Evolutionary conservation across 768 basidiomycete genomes (phyloP).

Genomic region (Pulveroboletus sp.): DNA sequence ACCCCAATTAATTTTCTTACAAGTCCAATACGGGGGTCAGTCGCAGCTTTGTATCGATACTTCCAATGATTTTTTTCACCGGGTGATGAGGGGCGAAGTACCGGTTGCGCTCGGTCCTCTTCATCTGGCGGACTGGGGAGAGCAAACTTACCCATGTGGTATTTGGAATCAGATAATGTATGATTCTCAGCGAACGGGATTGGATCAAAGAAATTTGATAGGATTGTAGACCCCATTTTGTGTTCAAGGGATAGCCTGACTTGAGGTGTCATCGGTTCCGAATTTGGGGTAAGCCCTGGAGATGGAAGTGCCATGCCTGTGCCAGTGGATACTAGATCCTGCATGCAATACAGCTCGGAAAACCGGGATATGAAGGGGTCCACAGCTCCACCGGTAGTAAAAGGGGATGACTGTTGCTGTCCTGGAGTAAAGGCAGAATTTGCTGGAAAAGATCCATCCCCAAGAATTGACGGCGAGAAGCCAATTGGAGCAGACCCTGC

Average conservation of each 20-base stretch:
- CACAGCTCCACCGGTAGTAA: constrained; percentile 24
- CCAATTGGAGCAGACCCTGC: constrained; percentile 31
- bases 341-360: constrained; percentile 20
- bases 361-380: constrained; percentile 19
- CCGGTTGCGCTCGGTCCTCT: constrained; percentile 32
- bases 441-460: constrained; percentile 25
- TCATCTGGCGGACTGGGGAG: constrained; percentile 61
- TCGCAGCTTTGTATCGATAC: constrained; percentile 50
- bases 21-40: constrained; percentile 69
- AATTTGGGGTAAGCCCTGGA: constrained; percentile 46
- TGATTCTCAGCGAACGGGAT: constrained; percentile 70
- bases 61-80: constrained; percentile 39
- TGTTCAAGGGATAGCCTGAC: constrained; percentile 40
- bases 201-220: constrained; percentile 53
- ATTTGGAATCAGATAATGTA: constrained; percentile 65
- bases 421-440: constrained; percentile 19
- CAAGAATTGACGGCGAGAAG: constrained; percentile 32
- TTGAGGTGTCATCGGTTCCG: constrained; percentile 49
- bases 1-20: constrained; percentile 64
- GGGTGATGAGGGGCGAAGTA: constrained; percentile 18
- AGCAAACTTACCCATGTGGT: constrained; percentile 66
- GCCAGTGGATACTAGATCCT: constrained; percentile 25
- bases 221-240: constrained; percentile 12
- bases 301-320: constrained; percentile 48
- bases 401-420: constrained; percentile 28